phyloP scores from a whole-genome alignment of 805 yeast species.

The Yarrowia sp. region DNA sequence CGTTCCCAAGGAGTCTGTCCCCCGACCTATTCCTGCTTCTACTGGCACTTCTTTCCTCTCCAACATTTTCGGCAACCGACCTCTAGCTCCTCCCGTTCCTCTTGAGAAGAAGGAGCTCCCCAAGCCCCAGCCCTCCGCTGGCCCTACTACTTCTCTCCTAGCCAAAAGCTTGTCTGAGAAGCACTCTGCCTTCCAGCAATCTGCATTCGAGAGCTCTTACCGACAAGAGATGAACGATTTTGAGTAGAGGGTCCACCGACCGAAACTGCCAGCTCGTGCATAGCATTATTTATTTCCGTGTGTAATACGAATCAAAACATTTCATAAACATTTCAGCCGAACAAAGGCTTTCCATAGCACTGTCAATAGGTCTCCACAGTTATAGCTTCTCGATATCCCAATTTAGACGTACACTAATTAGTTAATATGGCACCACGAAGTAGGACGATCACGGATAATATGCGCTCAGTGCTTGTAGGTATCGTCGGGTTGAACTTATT shows the following conservation, averaged over 20 bases:
- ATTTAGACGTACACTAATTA: not conserved
- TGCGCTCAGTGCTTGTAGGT: not conserved
- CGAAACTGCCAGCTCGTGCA: not conserved
- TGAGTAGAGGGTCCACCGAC: constrained; percentile 4
- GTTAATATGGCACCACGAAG: constrained; percentile 1
- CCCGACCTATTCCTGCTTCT: not conserved
- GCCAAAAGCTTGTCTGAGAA: constrained; percentile 23
- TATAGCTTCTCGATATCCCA: too few relatives aligned
- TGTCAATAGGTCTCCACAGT: too few relatives aligned
- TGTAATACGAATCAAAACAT: constrained; percentile 6
- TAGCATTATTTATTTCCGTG: constrained; percentile 38
- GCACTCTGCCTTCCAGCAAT: constrained; percentile 21
- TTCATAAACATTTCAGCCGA: too few relatives aligned
- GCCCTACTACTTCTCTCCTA: constrained; percentile 17
- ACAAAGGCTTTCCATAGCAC: too few relatives aligned
- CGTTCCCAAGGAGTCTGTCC: constrained; percentile 33
- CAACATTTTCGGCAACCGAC: constrained; percentile 30
- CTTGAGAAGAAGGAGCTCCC: constrained; percentile 19
- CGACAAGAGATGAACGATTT: constrained; percentile 37
- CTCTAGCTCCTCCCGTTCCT: constrained; percentile 30
- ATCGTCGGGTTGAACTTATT: not conserved
- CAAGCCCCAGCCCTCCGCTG: not conserved
- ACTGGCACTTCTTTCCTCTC: constrained; percentile 31
- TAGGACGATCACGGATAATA: not conserved
- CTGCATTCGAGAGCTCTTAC: constrained; percentile 28